These are phyloP conservation scores for Metschnikowia dekortorum DNA, from an alignment of 805 yeast species.

Conservation along the genomic window DNA sequence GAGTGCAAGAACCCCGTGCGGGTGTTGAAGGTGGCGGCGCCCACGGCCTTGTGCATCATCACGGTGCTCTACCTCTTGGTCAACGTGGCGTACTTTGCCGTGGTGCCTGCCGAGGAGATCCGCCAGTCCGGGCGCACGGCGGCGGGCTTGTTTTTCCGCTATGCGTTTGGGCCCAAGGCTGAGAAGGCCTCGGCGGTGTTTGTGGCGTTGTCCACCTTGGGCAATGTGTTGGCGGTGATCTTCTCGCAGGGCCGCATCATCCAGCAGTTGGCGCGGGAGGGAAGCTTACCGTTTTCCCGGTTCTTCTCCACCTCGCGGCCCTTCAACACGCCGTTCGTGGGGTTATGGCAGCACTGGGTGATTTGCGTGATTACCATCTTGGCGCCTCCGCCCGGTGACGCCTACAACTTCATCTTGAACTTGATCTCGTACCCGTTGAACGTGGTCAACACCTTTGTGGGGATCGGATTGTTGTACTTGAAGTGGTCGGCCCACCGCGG, in stretches of 20 bases:
- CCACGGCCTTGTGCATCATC: constrained; percentile 58
- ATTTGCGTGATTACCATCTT: constrained; percentile 69
- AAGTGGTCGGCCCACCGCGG: constrained; percentile 52
- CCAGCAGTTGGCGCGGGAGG: constrained; percentile 80
- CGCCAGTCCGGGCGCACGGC: constrained; percentile 60
- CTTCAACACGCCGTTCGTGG: constrained; percentile 68
- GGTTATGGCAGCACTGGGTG: constrained; percentile 71
- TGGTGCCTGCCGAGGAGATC: constrained; percentile 64
- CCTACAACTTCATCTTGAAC: constrained; percentile 75
- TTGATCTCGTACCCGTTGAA: constrained; percentile 79
- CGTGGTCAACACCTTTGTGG: constrained; percentile 64
- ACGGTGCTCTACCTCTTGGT: constrained; percentile 69
- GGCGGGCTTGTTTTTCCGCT: constrained; percentile 71
- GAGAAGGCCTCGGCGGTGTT: constrained; percentile 72
- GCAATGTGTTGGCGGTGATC: constrained; percentile 76
- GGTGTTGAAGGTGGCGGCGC: constrained; percentile 70
- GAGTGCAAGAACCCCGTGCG: constrained; percentile 71
- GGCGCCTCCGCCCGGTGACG: constrained; percentile 81
- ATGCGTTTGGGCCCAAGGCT: constrained; percentile 66
- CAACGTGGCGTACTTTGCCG: constrained; percentile 77
- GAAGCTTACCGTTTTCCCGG: constrained; percentile 67
- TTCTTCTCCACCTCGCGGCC: constrained; percentile 71
- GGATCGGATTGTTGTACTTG: constrained; percentile 57
- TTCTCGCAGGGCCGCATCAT: constrained; percentile 79
- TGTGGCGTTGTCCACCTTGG: constrained; percentile 77